A percentile compares a stretch with the other conserved stretches of the same genome.
phyloP scores from a whole-genome alignment of 2,329 filamentous ascomycete species.

The Tolypocladium ovalisporum region DNA sequence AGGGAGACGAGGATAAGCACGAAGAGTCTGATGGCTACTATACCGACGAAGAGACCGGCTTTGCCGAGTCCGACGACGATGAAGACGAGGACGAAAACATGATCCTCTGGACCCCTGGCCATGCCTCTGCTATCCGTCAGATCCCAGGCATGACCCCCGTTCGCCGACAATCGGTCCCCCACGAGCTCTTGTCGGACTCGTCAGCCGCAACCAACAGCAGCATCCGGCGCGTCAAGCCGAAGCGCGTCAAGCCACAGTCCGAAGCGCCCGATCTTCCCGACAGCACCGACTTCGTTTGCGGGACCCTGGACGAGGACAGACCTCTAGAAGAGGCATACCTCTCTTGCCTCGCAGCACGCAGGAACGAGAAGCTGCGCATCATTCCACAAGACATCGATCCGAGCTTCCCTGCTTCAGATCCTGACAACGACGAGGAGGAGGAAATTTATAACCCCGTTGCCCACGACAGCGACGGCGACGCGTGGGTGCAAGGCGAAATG shows the following conservation, averaged over 20 bases:
- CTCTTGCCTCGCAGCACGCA: conserved; percentile 69
- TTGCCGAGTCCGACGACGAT: conserved; percentile 58
- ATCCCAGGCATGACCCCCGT: conserved; percentile 21
- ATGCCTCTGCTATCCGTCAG: conserved; percentile 22
- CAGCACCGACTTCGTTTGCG: conserved; percentile 98
- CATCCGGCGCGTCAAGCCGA: conserved; percentile 14
- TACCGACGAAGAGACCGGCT: conserved; percentile 60
- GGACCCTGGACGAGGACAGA: conserved; percentile 89
- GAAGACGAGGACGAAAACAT: conserved; percentile 55
- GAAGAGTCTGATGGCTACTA: conserved; percentile 60
- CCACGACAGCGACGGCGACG: conserved; percentile 55
- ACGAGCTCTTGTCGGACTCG: conserved; percentile 46
- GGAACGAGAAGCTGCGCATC: conserved; percentile 66
- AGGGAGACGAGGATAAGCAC: conserved; percentile 42
- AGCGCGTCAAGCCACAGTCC: conserved; percentile 15
- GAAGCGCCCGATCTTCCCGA: conserved; percentile 80
- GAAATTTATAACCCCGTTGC: conserved; percentile 47
- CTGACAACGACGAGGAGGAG: conserved; percentile 73
- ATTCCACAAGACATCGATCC: conserved; percentile 97
- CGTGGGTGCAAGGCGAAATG: conserved; percentile 63
- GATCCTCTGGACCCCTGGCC: conserved; percentile 42
- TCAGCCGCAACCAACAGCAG: conserved; percentile 39
- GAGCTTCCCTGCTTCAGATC: conserved; percentile 90
- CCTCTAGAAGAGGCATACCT: conserved; percentile 91
- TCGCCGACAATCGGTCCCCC: conserved; percentile 26